Base-by-base conservation (phyloP, 1,284 basidiomycete species). In the Xerocomus nothofagi region DNA sequence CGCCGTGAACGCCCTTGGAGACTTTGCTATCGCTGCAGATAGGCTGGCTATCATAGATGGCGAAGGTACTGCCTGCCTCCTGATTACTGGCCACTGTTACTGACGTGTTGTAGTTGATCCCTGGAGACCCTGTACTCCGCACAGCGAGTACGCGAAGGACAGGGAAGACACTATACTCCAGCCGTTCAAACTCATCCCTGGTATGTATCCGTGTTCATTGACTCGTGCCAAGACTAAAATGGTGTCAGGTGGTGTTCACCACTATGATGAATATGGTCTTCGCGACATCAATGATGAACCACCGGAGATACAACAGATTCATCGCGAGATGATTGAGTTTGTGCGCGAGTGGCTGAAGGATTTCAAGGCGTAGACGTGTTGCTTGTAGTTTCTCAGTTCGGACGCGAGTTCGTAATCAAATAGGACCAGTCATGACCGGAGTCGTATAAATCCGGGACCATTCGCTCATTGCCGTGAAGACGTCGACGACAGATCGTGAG, bases 241-340 rank as follows among this genome's bases (percentile, higher is more conserved):
- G 41, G 6, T 42, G 39, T 41, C 55, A 91, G 88, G 82, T 51
- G 92, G 79, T 17, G 90, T 95, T 3, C 93, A 97, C 65, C 93
- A 96, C 62, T 96, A 86, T 61, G 93, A 96, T 60, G 91, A 94
- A 71, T 88, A 89, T 62, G 93, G 93, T 1, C 74, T 91, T n/a
- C 62, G 61, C 10, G 73, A 91, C 55, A 73, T 81, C 30, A 61
- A 68, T 0, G 71, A 79, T 24, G 94, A 97, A 63, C 95, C 95
- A 1, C 62, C 71, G 9, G 79, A 91, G 57, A 96, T 98, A 57
- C 76, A 78, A 51, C 78, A 82, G 59, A 88, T 98, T 40, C 95
- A 98, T 59, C 69, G 40, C 34, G 84, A 94, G 65, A 89, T 88
- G 76, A 79, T 93, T 34, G 72, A 68, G 14, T 98, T 98, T 65